These are phyloP conservation scores for Chamaecyparis obtusa DNA, from an alignment of 75 land plant genomes.

Conservation along the genomic window DNA sequence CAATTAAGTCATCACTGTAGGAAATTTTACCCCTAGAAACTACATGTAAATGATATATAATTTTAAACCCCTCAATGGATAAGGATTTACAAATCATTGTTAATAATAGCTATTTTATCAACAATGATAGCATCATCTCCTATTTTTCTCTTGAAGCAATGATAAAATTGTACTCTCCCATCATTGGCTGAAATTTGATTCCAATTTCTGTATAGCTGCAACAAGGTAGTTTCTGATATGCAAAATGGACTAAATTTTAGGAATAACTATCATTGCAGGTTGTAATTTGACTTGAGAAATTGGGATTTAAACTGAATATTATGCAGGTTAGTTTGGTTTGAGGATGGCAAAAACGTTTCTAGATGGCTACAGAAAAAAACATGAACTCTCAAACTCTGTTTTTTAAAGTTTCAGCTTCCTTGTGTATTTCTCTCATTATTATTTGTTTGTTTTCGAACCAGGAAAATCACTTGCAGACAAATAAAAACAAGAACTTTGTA, in stretches of 20 bases:
- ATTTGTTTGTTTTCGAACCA: not conserved
- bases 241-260: not conserved
- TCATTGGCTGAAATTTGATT: too few species aligned
- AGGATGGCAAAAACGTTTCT: not conserved
- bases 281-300: not conserved
- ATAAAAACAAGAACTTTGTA: not conserved
- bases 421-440: not conserved
- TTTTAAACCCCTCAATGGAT: not conserved
- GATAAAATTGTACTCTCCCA: too few species aligned
- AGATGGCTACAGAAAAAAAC: not conserved
- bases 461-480: not conserved
- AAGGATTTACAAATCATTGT: not conserved
- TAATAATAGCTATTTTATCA: not conserved
- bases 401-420: not conserved
- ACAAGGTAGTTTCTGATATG: not conserved
- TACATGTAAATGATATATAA: not conserved
- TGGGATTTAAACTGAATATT: not conserved
- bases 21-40: not conserved
- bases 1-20: not conserved
- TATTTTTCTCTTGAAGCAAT: not conserved
- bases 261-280: not conserved
- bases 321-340: not conserved
- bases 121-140: not conserved
- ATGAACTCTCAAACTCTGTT: not conserved
- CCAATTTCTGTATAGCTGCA: too few species aligned